Conservation (phyloP, 1,284 basidiomycete genomes). For the Cronartium quercuum region DNA sequence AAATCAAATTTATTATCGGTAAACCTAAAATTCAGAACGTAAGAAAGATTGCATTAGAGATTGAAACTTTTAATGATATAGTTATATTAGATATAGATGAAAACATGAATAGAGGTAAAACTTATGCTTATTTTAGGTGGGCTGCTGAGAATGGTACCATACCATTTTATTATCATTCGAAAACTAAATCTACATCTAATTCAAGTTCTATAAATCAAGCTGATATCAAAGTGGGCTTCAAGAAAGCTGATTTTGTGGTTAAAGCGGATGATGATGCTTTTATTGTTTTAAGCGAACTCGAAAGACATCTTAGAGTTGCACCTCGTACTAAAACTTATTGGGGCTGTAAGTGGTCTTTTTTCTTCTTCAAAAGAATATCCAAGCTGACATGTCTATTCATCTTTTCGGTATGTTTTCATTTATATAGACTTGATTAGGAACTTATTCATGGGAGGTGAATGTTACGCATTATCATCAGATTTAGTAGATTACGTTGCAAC, state of each 20-base stretch:
- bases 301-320: constrained; percentile 71
- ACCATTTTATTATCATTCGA: constrained; percentile 53
- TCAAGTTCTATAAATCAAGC: constrained; percentile 24
- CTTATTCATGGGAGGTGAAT: constrained; percentile 90
- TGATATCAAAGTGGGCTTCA: constrained; percentile 53
- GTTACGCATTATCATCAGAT: constrained; percentile 84
- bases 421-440: constrained; percentile 75
- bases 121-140: constrained; percentile 63
- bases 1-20: constrained; percentile 86
- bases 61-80: constrained; percentile 87
- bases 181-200: constrained; percentile 39
- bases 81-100: constrained; percentile 74
- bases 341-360: constrained; percentile 59
- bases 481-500: constrained; percentile 81
- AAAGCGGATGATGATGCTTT: constrained; percentile 94
- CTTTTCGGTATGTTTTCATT: no score
- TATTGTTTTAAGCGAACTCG: constrained; percentile 85
- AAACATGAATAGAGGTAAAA: constrained; percentile 86
- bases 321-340: constrained; percentile 72
- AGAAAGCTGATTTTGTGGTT: constrained; percentile 71
- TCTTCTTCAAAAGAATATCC: background rate
- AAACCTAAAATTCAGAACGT: constrained; percentile 74
- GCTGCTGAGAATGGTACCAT: constrained; percentile 86
- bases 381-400: constrained; percentile 6
- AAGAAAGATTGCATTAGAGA: constrained; percentile 73